Base-by-base conservation (phyloP, 805 yeast species). In the Saccharomycopsis malanga region DNA sequence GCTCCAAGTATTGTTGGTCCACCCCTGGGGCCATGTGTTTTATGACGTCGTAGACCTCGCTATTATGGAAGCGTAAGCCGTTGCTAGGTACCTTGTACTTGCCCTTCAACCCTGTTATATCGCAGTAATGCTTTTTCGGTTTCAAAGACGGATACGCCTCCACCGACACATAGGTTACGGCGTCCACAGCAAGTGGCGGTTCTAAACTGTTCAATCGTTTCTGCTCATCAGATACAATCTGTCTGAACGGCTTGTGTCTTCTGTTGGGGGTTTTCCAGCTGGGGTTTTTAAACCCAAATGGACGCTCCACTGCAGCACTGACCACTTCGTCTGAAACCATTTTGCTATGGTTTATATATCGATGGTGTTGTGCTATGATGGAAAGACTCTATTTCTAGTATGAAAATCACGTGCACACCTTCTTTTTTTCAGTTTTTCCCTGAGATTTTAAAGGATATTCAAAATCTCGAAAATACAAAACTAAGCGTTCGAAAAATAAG, bases 1-100 rank as follows among this genome's bases (percentile, higher is more conserved):
- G 68, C 54, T 84, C 84, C 59, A 91, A 69, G 61, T 88, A 91
- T 63, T 88, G 94, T 65, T 91, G 98, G 64, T 91, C 97, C 24
- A 84, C 83, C 21, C 96, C 96, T 2, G 94, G 86, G 1, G 88
- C 82, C 79, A 91, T 77, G 53, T 78, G 77, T 61, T 79, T 78
- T 44, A 76, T 69, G 30, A 83, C 70, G 41, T 81, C 85, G 62
- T 78, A 89, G 25, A 91, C 81, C 63, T 91, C 97, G 44, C 79
- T 79, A 61, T 91, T 83, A 63, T 85, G 79, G 62, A 79, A 91
- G 47, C 96, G 70, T 44, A 91, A 67, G 36, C 83, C 83, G 57
- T 78, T 83, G 22, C 81, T 72, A 0, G 93, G 93, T 22, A 82
- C 73, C 59, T 76, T 81, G 69, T 91, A 91, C 25, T 66, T 73